A percentile compares a stretch with the other conserved stretches of the same genome.
phyloP scores from a whole-genome alignment of 495 filamentous ascomycete genomes.

The Filosporella fistucella region DNA sequence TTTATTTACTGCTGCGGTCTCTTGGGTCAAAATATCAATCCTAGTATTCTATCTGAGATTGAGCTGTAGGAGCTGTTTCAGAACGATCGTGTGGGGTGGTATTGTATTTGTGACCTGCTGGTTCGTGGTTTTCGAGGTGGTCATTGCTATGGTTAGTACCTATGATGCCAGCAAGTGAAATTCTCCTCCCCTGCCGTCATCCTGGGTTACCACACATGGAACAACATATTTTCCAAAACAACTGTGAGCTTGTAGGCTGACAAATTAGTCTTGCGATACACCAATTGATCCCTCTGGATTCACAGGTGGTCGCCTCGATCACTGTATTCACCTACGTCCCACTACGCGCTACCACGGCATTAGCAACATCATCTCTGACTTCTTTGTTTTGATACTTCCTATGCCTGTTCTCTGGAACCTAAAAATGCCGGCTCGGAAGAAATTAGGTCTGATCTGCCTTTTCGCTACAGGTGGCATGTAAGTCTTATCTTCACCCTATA shows the following conservation, averaged over 20 bases:
- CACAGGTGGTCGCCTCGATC: not conserved
- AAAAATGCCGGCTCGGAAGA: constrained; percentile 41
- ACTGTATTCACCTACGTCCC: not conserved
- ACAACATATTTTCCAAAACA: not conserved
- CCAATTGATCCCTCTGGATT: constrained; percentile 6
- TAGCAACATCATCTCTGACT: constrained; percentile 26
- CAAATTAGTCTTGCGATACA: constrained; percentile 9
- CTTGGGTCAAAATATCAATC: constrained; percentile 11
- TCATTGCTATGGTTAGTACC: not conserved
- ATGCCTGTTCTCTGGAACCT: constrained; percentile 42
- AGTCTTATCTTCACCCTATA: not conserved
- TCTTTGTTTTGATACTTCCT: constrained; percentile 36
- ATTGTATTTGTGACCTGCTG: constrained; percentile 11
- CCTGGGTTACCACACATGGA: no score
- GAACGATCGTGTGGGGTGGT: constrained; percentile 6
- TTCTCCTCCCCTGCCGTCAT: no score
- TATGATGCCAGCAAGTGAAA: no score
- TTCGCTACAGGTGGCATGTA: constrained; percentile 47
- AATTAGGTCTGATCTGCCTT: constrained; percentile 38
- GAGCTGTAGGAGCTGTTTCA: constrained; percentile 2
- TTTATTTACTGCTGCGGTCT: constrained; percentile 12
- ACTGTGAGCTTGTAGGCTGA: not conserved
- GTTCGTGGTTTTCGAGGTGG: not conserved
- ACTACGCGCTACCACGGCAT: constrained; percentile 11
- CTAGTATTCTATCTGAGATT: constrained; percentile 17